Conservation (phyloP, 2,329 filamentous ascomycete species). For the Cladosporium sp. region DNA sequence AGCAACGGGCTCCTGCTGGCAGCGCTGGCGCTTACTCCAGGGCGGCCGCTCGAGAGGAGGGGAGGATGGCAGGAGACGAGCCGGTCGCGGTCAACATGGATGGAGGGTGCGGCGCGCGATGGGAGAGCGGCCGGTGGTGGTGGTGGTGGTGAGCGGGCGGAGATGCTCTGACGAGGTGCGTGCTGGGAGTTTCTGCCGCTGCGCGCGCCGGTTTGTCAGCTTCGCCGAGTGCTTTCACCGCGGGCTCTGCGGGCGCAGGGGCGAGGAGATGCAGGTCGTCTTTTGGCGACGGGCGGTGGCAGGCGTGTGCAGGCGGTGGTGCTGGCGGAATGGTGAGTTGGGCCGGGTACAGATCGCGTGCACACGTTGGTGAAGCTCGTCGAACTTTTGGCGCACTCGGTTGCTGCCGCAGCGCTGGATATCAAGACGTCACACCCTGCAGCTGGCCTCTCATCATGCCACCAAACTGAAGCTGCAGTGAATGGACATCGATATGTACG, state of each 20-base stretch:
- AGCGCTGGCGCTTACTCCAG: conserved; percentile 16
- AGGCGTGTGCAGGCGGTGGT: not conserved
- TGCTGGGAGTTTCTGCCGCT: not conserved
- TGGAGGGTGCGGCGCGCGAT: conserved; percentile 7
- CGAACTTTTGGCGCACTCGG: conserved; percentile 1
- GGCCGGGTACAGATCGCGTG: not conserved
- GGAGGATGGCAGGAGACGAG: conserved; percentile 1
- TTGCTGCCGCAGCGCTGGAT: not conserved
- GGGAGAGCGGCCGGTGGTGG: conserved; percentile 1
- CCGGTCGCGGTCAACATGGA: conserved; percentile 3
- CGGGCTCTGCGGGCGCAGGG: conserved; percentile 1
- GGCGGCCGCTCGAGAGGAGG: conserved; percentile 11
- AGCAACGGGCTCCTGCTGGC: conserved; percentile 15
- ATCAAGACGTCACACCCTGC: conserved; percentile 1
- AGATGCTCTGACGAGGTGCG: not conserved
- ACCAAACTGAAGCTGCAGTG: not conserved
- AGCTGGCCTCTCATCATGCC: no score
- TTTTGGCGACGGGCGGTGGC: not conserved
- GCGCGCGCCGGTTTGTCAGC: not conserved
- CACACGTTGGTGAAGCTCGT: not conserved
- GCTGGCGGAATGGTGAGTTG: not conserved
- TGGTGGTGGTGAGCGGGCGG: not conserved
- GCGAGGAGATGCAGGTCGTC: not conserved
- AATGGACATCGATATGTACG: no score
- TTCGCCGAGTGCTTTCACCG: not conserved